phyloP scores from a whole-genome alignment of 129 eudicot genomes.

The Flaveria linearis region DNA sequence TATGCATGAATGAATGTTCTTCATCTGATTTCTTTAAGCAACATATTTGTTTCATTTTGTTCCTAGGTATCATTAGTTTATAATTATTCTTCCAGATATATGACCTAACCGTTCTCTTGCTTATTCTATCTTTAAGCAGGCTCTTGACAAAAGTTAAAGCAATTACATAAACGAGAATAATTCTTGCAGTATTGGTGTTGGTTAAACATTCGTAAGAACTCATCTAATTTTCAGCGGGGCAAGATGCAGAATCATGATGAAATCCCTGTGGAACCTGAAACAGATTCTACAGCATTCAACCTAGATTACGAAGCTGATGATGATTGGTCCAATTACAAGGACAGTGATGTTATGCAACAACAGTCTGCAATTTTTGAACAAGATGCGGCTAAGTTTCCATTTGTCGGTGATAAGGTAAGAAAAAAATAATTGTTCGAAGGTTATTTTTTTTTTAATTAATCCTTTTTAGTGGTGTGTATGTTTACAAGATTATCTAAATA shows the following conservation, averaged over 20 bases:
- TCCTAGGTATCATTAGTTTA: not conserved
- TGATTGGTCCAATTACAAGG: conserved; percentile 73
- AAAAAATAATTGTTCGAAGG: not conserved
- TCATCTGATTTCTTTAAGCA: not conserved
- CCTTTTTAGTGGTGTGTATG: not conserved
- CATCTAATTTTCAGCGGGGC: conserved; percentile 17
- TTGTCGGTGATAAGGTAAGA: conserved; percentile 78
- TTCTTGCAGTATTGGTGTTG: conserved; percentile 22
- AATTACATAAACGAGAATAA: conserved; percentile 2
- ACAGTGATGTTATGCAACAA: conserved; percentile 82
- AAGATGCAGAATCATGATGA: conserved; percentile 72
- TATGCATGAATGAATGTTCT: conserved; percentile 8
- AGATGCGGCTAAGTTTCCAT: conserved; percentile 69
- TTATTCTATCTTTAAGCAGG: conserved; percentile 10
- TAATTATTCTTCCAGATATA: conserved; percentile 20
- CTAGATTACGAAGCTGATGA: conserved; percentile 47
- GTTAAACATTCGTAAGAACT: conserved; percentile 16
- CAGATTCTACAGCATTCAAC: conserved; percentile 41
- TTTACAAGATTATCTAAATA: not conserved
- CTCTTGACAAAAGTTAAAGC: conserved; percentile 18
- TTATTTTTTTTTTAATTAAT: not conserved
- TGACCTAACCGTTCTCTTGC: conserved; percentile 7
- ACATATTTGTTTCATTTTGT: not conserved
- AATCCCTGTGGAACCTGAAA: conserved; percentile 46
- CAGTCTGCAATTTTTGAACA: conserved; percentile 69